Evolutionary conservation across 768 basidiomycete species (phyloP).

Genomic region (Lentinula boryana): DNA sequence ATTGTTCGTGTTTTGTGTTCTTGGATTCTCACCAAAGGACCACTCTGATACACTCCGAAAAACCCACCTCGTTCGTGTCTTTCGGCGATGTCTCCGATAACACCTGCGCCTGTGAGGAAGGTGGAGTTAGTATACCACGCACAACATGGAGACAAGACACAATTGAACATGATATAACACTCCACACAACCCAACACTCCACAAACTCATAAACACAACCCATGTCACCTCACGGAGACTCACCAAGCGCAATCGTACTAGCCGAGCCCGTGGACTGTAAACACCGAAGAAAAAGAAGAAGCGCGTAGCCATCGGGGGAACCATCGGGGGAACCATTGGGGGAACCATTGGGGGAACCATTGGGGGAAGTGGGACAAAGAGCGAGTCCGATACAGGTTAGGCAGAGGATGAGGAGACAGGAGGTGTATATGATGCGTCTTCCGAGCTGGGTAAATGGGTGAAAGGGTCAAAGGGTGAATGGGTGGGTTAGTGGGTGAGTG

Average conservation of each 20-base stretch:
- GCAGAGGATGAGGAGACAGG: constrained; percentile 57
- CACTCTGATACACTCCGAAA: constrained; percentile 59
- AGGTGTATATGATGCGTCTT: constrained; percentile 56
- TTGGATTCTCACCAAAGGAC: constrained; percentile 21
- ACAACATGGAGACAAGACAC: no score
- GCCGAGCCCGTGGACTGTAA: constrained; percentile 77
- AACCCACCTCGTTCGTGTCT: constrained; percentile 73
- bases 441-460: constrained; percentile 35
- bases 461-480: constrained; percentile 6
- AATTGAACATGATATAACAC: no score
- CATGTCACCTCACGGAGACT: no score
- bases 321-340: no score
- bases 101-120: constrained; percentile 50
- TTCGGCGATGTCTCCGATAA: constrained; percentile 71
- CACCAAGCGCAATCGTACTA: constrained; percentile 71
- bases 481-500: no score
- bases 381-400: constrained; percentile 60
- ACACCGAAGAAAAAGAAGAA: constrained; percentile 74
- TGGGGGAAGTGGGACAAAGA: constrained; percentile 45
- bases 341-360: no score
- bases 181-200: no score
- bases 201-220: no score
- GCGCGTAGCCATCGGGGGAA: constrained; percentile 48
- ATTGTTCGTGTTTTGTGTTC: no score
- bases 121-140: background rate